Evolutionary conservation across 2,329 filamentous ascomycete species (phyloP).

Genomic region (Torrubiellomyces zombiae): DNA sequence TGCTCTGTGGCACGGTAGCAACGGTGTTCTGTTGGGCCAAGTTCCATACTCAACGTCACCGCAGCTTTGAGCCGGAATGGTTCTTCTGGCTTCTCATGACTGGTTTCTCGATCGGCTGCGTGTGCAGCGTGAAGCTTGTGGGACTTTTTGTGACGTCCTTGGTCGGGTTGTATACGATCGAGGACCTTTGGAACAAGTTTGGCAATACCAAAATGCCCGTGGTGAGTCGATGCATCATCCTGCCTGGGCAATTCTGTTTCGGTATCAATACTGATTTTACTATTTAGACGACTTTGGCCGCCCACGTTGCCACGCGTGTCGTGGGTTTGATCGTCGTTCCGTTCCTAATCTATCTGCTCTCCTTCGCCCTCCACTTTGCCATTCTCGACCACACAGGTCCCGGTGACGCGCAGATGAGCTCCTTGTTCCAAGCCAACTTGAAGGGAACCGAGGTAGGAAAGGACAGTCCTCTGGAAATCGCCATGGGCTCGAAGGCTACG

Average conservation of each 20-base stretch:
- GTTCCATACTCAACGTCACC: slow-evolving; percentile 76
- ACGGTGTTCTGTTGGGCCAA: slow-evolving; percentile 95
- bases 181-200: slow-evolving; percentile 97
- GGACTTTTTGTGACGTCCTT: slow-evolving; percentile 90
- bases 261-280: not conserved
- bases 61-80: slow-evolving; percentile 84
- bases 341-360: slow-evolving; percentile 83
- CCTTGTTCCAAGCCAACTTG: slow-evolving; percentile 93
- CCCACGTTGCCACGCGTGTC: slow-evolving; percentile 66
- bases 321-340: slow-evolving; percentile 80
- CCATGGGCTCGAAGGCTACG: slow-evolving; percentile 74
- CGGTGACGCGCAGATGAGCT: slow-evolving; percentile 99
- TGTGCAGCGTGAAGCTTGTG: slow-evolving; percentile 97
- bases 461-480: slow-evolving; percentile 85
- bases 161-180: slow-evolving; percentile 86
- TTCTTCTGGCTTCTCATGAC: slow-evolving; percentile 88
- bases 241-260: slow-evolving; percentile 5
- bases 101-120: slow-evolving; percentile 89
- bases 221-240: slow-evolving; percentile 29
- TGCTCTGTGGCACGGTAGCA: slow-evolving; percentile 95
- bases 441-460: slow-evolving; percentile 86
- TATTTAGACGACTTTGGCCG: slow-evolving; percentile 43
- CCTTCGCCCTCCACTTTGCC: slow-evolving; percentile 86
- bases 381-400: slow-evolving; percentile 88
- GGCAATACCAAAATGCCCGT: slow-evolving; percentile 84